Evolutionary conservation across 345 rosid species (phyloP).

Genomic region (Eucalyptus brandiana): DNA sequence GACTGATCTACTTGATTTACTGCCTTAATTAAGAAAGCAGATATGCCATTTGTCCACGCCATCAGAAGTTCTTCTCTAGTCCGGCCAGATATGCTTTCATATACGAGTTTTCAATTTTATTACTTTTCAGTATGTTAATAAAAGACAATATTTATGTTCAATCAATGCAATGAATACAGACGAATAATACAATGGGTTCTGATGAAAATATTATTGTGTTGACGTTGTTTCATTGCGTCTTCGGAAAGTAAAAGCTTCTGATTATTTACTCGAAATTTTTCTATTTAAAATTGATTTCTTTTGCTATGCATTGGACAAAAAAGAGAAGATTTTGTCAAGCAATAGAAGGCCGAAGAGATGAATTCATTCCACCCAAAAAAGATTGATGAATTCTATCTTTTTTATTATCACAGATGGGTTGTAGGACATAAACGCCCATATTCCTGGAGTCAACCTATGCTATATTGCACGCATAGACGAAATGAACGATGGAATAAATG

Average conservation of each 20-base stretch:
- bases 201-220: neutral
- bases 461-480: neutral
- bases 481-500: neutral
- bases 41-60: no score
- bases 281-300: neutral
- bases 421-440: neutral
- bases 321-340: neutral
- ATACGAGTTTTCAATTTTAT: no score
- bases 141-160: no score
- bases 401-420: neutral
- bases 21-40: no score
- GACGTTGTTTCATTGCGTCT: neutral
- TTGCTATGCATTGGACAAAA: neutral
- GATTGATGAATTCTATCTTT: no score
- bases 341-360: neutral
- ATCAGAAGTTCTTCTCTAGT: no score
- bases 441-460: neutral
- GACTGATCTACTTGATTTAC: no score
- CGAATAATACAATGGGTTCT: no score
- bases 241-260: neutral
- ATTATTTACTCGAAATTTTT: neutral
- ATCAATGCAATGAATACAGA: no score
- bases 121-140: no score
- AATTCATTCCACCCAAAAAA: neutral
- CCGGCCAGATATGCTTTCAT: no score